Percentiles rank a stretch among this genome's conserved stretches.
phyloP scores from a whole-genome alignment of 306 rosid genomes.

The Vigna trinervia region DNA sequence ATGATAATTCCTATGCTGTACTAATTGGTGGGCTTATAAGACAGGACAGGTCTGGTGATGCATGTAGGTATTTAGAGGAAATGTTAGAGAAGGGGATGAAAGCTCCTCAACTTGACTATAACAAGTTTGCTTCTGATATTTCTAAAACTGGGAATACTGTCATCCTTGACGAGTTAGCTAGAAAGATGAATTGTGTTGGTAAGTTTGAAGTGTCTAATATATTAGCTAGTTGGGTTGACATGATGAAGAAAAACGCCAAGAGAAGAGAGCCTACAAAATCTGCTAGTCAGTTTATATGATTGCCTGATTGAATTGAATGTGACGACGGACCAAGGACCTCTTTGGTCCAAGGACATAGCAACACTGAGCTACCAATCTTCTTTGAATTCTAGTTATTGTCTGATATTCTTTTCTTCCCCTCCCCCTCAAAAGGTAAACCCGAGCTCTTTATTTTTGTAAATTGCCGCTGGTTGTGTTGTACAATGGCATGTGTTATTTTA shows the following conservation, averaged over 20 bases:
- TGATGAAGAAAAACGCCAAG: conserved; percentile 69
- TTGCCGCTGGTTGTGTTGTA: conserved; percentile 38
- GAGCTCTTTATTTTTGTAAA: conserved; percentile 36
- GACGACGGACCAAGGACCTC: not conserved
- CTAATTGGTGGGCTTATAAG: conserved; percentile 83
- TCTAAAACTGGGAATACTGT: conserved; percentile 77
- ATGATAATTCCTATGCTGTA: conserved; percentile 76
- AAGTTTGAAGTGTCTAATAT: conserved; percentile 81
- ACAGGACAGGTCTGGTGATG: conserved; percentile 72
- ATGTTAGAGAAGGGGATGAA: conserved; percentile 92
- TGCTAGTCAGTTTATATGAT: conserved; percentile 43
- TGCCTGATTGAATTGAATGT: conserved; percentile 27
- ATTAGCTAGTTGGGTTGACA: conserved; percentile 74
- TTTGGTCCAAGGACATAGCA: not conserved
- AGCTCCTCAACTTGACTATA: conserved; percentile 86
- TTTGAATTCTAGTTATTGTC: conserved; percentile 16
- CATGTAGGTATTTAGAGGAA: conserved; percentile 78
- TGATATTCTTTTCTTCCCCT: not conserved
- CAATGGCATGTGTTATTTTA: conserved; percentile 44
- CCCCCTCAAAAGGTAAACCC: not conserved
- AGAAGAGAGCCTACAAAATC: conserved; percentile 52
- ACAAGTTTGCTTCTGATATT: conserved; percentile 82
- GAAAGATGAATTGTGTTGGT: conserved; percentile 76
- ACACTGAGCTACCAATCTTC: not conserved
- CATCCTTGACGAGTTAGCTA: conserved; percentile 77